These are phyloP conservation scores for Akanthomyces uredinophilus DNA, from an alignment of 2,329 filamentous ascomycete genomes.

Conservation along the genomic window DNA sequence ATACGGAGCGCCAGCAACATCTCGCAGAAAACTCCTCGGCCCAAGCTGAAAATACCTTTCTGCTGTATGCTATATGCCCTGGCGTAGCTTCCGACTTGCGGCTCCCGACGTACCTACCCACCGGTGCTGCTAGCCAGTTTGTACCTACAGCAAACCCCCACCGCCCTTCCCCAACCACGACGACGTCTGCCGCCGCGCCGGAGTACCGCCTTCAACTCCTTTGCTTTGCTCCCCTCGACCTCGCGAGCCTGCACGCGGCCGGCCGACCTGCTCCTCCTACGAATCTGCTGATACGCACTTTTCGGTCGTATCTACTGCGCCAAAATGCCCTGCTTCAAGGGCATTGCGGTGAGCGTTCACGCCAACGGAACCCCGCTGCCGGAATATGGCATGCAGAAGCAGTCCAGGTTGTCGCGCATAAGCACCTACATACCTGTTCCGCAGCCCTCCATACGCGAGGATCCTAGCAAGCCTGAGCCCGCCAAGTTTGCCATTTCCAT, in stretches of 20 bases:
- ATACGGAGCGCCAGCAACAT: not conserved
- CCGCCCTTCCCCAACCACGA: slow-evolving; percentile 15
- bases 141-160: slow-evolving; percentile 7
- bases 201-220: not conserved
- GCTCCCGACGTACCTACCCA: not conserved
- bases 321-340: slow-evolving; percentile 94
- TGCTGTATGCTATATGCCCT: not conserved
- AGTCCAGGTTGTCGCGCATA: slow-evolving; percentile 85
- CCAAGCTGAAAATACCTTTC: not conserved
- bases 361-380: slow-evolving; percentile 72
- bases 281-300: not conserved
- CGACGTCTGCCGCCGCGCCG: not conserved
- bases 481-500: slow-evolving; percentile 98
- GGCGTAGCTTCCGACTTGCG: not conserved
- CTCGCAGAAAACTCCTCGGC: not conserved
- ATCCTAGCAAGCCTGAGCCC: slow-evolving; percentile 75
- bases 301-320: slow-evolving; percentile 15
- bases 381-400: slow-evolving; percentile 92
- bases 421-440: slow-evolving; percentile 97
- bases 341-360: slow-evolving; percentile 97
- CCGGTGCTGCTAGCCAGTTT: not conserved
- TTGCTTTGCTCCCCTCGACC: slow-evolving; percentile 6
- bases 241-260: not conserved
- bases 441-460: slow-evolving; percentile 62
- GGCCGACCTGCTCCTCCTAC: not conserved